Base-by-base conservation (phyloP, 1,284 basidiomycete genomes). In the Mycena citricolor region DNA sequence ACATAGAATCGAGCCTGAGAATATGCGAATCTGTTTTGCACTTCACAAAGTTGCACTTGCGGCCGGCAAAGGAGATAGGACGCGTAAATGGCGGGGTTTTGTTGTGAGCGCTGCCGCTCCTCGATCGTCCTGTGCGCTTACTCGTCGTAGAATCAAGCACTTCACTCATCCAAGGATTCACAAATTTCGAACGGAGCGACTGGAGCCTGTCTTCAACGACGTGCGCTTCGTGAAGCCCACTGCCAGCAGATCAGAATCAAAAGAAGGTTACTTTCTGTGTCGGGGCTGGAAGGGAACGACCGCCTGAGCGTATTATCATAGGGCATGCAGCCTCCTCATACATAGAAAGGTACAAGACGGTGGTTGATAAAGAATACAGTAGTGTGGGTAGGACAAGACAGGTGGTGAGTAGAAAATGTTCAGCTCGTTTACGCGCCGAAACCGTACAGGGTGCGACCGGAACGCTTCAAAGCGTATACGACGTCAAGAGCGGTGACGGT, bases 401-500 rank as follows among this genome's bases (percentile, higher is more conserved):
- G n/a, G n/a, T n/a, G n/a, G n/a, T n/a, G n/a, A n/a, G n/a, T n/a
- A n/a, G n/a, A n/a, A n/a, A n/a, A n/a, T n/a, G n/a, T n/a, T n/a
- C n/a, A n/a, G n/a, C n/a, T n/a, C n/a, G n/a, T n/a, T n/a, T n/a
- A n/a, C n/a, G 83, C 82, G 67, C 83, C 82, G 62, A 85, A 79
- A 58, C 72, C 87, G 66, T 89, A 90, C 35, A 90, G 79, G 44
- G 85, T 89, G 58, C 85, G 77, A 45, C 84, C 84, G 48, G 83
- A 83, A 49, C 87, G 77, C 76, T 91, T 90, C 65, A 91, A 77
- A 23, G 87, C 86, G 66, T 89, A 88, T 58, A 90, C 85, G 54
- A 85, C 81, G 58, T 86, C 83, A 51, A 86, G 83, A 25, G 87
- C 86, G 34, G 83, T 87, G 56, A 90, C 86, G 42, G 86, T 90